Base-by-base conservation (phyloP, 345 rosid species). In the Cardiospermum halicacabum region DNA sequence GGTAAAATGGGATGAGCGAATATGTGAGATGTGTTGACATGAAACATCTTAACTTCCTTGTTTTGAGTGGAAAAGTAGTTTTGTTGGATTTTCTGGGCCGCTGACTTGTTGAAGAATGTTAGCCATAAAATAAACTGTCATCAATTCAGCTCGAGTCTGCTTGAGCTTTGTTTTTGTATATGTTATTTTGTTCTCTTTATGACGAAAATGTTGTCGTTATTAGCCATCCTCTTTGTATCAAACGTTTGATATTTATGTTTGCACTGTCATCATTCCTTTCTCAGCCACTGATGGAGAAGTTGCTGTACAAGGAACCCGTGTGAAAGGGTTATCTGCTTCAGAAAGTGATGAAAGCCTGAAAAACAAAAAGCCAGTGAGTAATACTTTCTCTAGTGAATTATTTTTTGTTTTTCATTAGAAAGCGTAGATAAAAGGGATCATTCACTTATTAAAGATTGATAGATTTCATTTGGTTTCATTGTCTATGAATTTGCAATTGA, bases 311-410 rank as follows among this genome's bases (percentile, higher is more conserved):
- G 67, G 70, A 66, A 40, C 62, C 18, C 43, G 55, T 65, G 54
- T 61, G 63, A 81, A 77, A 65, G 93, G 77, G 68, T 64, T 57
- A 36, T 77, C 78, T 21, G 70, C 79, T 15, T 50, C 81, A 7
- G 84, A 82, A 67, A 83, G 78, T 55, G 24, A 57, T 28, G 83
- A 78, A 68, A 71, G 66, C 3, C 72, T 59, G 76, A 84, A 82
- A 73, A 72, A 74, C 78, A 86, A 66, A 68, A 93, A 85, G 70
- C 77, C 64, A 64, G 97, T 90, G 43, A 77, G 94, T 81, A 55
- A 21, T 54, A 7, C 53, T 13, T 15, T 60, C 24, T 25, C 40
- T 21, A 45, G 6, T 43, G 18, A 45, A 45, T 45, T 45, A 6
- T 21, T 45, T n/a, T 5, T 16, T 45, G 50, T n/a, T 45, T 45